Percentiles rank a stretch among this genome's conserved stretches.
Conservation (phyloP, 345 rosid genomes). For the Pistacia vera region DNA sequence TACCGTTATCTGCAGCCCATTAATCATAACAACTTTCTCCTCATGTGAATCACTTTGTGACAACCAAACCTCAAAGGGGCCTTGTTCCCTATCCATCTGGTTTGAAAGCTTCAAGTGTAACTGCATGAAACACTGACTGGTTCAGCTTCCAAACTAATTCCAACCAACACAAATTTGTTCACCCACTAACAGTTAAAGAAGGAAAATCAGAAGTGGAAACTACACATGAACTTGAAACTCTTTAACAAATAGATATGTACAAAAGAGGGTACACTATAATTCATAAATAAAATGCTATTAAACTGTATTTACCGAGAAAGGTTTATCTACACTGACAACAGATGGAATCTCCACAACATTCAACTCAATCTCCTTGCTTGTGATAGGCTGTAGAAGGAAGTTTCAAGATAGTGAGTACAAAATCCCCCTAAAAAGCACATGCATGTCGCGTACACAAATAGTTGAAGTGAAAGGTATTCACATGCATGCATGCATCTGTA, state of each 20-base stretch:
- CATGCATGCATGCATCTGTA: neutral
- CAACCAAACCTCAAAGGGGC: constrained; percentile 82
- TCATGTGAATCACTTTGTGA: constrained; percentile 55
- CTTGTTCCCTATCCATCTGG: constrained; percentile 71
- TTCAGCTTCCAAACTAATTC: constrained; percentile 29
- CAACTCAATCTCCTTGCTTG: constrained; percentile 75
- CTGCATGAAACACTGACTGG: constrained; percentile 36
- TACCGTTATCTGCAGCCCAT: constrained; percentile 89
- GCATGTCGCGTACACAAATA: neutral
- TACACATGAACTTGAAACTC: neutral
- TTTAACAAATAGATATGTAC: neutral
- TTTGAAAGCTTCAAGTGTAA: constrained; percentile 72
- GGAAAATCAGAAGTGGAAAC: neutral
- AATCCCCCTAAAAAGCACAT: neutral
- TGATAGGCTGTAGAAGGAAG: constrained; percentile 51
- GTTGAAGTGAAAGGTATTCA: neutral
- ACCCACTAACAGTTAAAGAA: constrained; percentile 3
- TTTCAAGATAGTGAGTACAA: constrained; percentile 19
- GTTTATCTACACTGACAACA: constrained; percentile 57
- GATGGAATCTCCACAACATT: constrained; percentile 63
- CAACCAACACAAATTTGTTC: neutral
- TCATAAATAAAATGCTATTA: neutral
- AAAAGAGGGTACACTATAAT: neutral
- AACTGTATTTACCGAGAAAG: constrained; percentile 60
- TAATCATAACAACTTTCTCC: constrained; percentile 70